phyloP scores from a whole-genome alignment of 768 basidiomycete genomes.

The Russula compacta region DNA sequence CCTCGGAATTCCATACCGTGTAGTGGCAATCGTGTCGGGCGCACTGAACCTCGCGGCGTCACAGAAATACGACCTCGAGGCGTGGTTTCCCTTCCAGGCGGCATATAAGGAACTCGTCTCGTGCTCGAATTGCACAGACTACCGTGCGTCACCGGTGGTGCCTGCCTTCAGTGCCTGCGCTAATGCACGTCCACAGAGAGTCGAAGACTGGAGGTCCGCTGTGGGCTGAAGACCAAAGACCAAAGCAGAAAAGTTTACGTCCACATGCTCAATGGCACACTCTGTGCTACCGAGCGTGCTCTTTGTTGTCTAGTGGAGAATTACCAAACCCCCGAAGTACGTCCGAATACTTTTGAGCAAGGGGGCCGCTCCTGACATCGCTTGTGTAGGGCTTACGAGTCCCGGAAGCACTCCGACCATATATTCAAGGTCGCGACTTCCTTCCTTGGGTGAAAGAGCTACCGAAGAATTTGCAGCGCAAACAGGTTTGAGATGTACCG shows the following conservation, averaged over 20 bases:
- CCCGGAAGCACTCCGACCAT: conserved; percentile 83
- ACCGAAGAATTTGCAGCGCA: conserved; percentile 70
- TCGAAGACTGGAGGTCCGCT: conserved; percentile 85
- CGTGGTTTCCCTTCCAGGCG: conserved; percentile 98
- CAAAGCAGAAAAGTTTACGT: conserved; percentile 90
- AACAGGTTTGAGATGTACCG: conserved; percentile 37
- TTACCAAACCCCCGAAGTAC: conserved; percentile 89
- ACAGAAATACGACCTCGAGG: conserved; percentile 96
- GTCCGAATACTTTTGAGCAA: conserved; percentile 23
- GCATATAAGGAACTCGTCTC: conserved; percentile 96
- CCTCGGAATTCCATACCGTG: conserved; percentile 83
- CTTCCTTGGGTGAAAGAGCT: conserved; percentile 75
- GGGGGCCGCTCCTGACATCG: not conserved
- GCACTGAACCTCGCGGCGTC: conserved; percentile 95
- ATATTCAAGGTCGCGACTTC: conserved; percentile 94
- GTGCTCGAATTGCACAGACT: conserved; percentile 98
- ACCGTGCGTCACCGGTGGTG: conserved; percentile 55
- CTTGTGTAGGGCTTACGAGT: conserved; percentile 68
- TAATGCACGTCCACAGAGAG: conserved; percentile 50
- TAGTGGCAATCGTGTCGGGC: conserved; percentile 92
- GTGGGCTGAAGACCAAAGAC: conserved; percentile 85
- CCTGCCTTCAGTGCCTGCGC: not conserved
- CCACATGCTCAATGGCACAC: conserved; percentile 98
- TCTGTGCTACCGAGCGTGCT: conserved; percentile 95
- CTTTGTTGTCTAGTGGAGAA: conserved; percentile 98